Evolutionary conservation across 2,329 filamentous ascomycete species (phyloP).

Genomic region (Alternaria rosae): DNA sequence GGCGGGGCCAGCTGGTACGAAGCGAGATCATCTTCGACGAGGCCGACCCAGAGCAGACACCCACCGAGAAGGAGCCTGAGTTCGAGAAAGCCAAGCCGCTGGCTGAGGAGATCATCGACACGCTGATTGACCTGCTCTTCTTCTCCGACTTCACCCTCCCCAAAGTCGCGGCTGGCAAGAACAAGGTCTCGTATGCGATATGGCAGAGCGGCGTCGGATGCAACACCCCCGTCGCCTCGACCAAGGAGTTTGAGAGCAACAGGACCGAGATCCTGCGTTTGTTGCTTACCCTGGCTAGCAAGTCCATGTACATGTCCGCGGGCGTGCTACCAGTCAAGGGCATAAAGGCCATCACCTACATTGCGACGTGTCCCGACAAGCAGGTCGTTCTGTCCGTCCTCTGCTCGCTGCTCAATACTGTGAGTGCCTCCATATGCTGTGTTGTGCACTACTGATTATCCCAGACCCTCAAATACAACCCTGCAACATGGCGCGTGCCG

Average conservation of each 20-base stretch:
- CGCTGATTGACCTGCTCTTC: slow-evolving; percentile 87
- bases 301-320: slow-evolving; percentile 91
- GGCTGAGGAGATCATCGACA: slow-evolving; percentile 91
- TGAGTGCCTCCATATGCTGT: slow-evolving; percentile 55
- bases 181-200: slow-evolving; percentile 89
- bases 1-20: slow-evolving; percentile 56
- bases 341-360: slow-evolving; percentile 83
- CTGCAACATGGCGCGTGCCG: slow-evolving; percentile 89
- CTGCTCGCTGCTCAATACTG: slow-evolving; percentile 93
- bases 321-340: slow-evolving; percentile 82
- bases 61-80: slow-evolving; percentile 61
- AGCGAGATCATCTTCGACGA: slow-evolving; percentile 86
- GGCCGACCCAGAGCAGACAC: slow-evolving; percentile 61
- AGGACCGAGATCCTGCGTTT: slow-evolving; percentile 88
- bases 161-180: slow-evolving; percentile 71
- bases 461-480: slow-evolving; percentile 93
- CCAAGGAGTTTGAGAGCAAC: slow-evolving; percentile 91
- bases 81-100: slow-evolving; percentile 86
- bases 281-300: slow-evolving; percentile 83
- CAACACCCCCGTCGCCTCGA: slow-evolving; percentile 86
- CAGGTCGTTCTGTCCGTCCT: slow-evolving; percentile 88
- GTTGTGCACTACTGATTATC: slow-evolving; percentile 23
- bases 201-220: slow-evolving; percentile 99
- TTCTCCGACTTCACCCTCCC: slow-evolving; percentile 89
- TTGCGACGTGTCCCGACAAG: slow-evolving; percentile 87